Evolutionary conservation across 2,329 filamentous ascomycete genomes (phyloP).

Genomic region (Cadophora sp.): DNA sequence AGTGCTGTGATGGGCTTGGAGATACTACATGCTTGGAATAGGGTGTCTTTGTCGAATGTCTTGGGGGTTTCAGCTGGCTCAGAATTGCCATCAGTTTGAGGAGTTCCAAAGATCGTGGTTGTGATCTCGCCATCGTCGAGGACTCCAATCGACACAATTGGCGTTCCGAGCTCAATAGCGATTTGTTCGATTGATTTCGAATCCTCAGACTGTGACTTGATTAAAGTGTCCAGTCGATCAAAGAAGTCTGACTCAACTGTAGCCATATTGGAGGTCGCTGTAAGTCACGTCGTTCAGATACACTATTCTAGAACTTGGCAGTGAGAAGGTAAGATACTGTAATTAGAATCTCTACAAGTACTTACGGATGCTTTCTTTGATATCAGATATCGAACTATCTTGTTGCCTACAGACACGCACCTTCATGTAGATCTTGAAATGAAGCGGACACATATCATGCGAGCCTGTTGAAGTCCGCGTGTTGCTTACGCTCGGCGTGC

Average conservation of each 20-base stretch:
- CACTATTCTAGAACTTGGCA: no score
- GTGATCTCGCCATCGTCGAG: constrained; percentile 10
- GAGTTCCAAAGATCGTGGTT: constrained; percentile 11
- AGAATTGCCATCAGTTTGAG: background rate
- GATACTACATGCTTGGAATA: constrained; percentile 29
- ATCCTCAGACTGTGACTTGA: constrained; percentile 2
- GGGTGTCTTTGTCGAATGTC: constrained; percentile 15
- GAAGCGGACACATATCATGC: background rate
- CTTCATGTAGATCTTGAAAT: background rate
- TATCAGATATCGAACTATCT: background rate
- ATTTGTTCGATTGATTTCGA: constrained; percentile 1
- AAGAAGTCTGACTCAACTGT: background rate
- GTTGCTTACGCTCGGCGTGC: background rate
- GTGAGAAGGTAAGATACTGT: no score
- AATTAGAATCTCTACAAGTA: no score
- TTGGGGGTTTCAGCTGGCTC: background rate
- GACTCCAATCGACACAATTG: constrained; percentile 13
- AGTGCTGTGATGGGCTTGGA: constrained; percentile 27
- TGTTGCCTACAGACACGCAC: background rate
- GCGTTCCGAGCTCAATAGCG: constrained; percentile 1
- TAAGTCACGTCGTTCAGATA: background rate
- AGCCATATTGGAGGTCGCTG: background rate
- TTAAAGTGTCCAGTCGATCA: constrained; percentile 6
- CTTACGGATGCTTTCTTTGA: background rate
- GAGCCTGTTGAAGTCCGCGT: background rate